A percentile compares a stretch with the other conserved stretches of the same genome.
Evolutionary conservation across 2,329 filamentous ascomycete species (phyloP).

Genomic region (Colletotrichum coccodes): DNA sequence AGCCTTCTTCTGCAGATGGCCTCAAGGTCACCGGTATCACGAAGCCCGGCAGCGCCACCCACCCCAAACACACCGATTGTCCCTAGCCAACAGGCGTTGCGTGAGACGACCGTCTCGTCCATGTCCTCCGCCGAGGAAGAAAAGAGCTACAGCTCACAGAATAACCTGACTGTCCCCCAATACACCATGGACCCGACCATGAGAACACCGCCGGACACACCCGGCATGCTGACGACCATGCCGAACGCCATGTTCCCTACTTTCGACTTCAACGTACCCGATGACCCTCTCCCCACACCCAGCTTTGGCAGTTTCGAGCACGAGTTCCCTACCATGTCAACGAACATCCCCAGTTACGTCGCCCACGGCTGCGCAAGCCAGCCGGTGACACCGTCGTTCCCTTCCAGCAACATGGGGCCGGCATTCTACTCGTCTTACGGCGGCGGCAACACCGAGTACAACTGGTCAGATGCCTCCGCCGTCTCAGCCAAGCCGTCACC

Average conservation of each 20-base stretch:
- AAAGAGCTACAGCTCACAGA: conserved; percentile 34
- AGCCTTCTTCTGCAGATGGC: conserved; percentile 51
- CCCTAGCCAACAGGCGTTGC: conserved; percentile 46
- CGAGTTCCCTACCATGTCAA: conserved; percentile 51
- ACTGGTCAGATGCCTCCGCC: conserved; percentile 58
- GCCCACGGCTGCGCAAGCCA: conserved; percentile 54
- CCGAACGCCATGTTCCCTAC: conserved; percentile 52
- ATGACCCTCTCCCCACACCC: conserved; percentile 61
- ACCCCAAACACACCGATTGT: conserved; percentile 60
- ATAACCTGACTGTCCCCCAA: conserved; percentile 36
- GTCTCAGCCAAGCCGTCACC: conserved; percentile 45
- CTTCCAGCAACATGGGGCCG: conserved; percentile 52
- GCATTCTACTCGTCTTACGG: conserved; percentile 48
- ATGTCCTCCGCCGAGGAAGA: conserved; percentile 50
- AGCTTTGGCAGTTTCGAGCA: conserved; percentile 53
- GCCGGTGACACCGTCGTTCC: conserved; percentile 59
- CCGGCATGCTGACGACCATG: conserved; percentile 55
- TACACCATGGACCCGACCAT: conserved; percentile 53
- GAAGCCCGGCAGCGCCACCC: conserved; percentile 56
- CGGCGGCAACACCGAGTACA: conserved; percentile 57
- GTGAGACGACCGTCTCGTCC: conserved; percentile 52
- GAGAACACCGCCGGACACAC: conserved; percentile 65
- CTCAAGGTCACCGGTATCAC: conserved; percentile 53
- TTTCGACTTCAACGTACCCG: conserved; percentile 50
- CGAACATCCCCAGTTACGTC: conserved; percentile 56